These are phyloP conservation scores for Boletus rubroflammeus DNA, from an alignment of 768 basidiomycete genomes.

Conservation along the genomic window DNA sequence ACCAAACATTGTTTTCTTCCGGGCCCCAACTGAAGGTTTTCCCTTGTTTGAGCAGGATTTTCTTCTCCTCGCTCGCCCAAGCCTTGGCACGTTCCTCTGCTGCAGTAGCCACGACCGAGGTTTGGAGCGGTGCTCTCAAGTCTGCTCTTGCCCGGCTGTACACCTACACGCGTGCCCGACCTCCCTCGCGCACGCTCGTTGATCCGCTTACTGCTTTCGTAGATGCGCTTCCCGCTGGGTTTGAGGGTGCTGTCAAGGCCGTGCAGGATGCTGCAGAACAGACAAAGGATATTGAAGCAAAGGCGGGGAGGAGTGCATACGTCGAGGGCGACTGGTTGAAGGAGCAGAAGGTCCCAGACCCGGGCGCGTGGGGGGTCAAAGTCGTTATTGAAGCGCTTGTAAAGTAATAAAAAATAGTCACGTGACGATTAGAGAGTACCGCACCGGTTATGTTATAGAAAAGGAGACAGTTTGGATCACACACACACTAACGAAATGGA, in stretches of 20 bases:
- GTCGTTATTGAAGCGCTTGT: constrained; percentile 59
- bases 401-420: too few relatives aligned
- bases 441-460: constrained; percentile 8
- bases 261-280: constrained; percentile 65
- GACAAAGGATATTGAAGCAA: constrained; percentile 75
- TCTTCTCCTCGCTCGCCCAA: constrained; percentile 85
- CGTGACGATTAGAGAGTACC: too few relatives aligned
- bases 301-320: constrained; percentile 87
- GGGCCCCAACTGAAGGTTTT: background rate
- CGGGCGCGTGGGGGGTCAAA: constrained; percentile 90
- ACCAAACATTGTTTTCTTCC: background rate
- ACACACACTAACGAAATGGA: too few relatives aligned
- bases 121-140: constrained; percentile 60
- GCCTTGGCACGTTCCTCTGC: constrained; percentile 45
- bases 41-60: constrained; percentile 55
- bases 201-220: constrained; percentile 86
- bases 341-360: constrained; percentile 68
- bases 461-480: too few relatives aligned
- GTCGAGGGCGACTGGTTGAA: constrained; percentile 66
- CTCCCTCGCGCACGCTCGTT: constrained; percentile 88
- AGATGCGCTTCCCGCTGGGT: constrained; percentile 31
- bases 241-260: constrained; percentile 52
- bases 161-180: constrained; percentile 84
- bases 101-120: constrained; percentile 37
- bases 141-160: constrained; percentile 61